phyloP scores from a whole-genome alignment of 2,329 filamentous ascomycete genomes.

The Setomelanomma holmii region DNA sequence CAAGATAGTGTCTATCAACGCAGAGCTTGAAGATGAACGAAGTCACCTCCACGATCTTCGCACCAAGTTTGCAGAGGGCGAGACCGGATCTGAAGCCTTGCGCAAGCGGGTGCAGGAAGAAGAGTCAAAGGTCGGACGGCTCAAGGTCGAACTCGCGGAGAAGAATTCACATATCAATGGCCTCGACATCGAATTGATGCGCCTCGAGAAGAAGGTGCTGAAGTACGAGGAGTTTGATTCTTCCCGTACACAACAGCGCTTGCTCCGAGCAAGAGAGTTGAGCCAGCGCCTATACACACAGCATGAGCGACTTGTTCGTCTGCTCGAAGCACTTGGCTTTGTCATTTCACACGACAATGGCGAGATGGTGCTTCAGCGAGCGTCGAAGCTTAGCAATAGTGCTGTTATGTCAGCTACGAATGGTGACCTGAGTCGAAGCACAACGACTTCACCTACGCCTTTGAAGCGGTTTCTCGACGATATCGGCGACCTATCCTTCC shows the following conservation, averaged over 20 bases:
- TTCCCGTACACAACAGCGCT: constrained; percentile 71
- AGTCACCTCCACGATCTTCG: constrained; percentile 73
- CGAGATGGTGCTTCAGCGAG: constrained; percentile 77
- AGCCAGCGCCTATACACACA: constrained; percentile 84
- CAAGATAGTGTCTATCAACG: constrained; percentile 54
- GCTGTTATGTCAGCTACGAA: constrained; percentile 52
- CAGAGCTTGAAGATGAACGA: constrained; percentile 70
- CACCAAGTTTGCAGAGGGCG: constrained; percentile 77
- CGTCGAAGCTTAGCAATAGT: constrained; percentile 62
- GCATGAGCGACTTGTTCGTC: constrained; percentile 80
- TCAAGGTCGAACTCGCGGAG: constrained; percentile 75
- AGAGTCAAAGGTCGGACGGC: constrained; percentile 71
- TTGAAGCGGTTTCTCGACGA: constrained; percentile 66
- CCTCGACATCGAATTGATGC: constrained; percentile 76
- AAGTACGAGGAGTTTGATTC: constrained; percentile 55
- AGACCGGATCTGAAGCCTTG: constrained; percentile 81
- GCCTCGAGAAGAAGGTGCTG: constrained; percentile 70
- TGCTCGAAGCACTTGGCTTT: constrained; percentile 88
- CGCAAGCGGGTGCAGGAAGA: constrained; percentile 77
- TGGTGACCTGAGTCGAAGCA: constrained; percentile 57
- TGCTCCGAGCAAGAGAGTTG: constrained; percentile 78
- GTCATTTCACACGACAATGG: constrained; percentile 76
- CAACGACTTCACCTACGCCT: constrained; percentile 59
- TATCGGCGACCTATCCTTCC: constrained; percentile 71
- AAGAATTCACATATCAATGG: constrained; percentile 78